phyloP scores from a whole-genome alignment of 352 stramenopile species.

The Phytophthora ramorum region DNA sequence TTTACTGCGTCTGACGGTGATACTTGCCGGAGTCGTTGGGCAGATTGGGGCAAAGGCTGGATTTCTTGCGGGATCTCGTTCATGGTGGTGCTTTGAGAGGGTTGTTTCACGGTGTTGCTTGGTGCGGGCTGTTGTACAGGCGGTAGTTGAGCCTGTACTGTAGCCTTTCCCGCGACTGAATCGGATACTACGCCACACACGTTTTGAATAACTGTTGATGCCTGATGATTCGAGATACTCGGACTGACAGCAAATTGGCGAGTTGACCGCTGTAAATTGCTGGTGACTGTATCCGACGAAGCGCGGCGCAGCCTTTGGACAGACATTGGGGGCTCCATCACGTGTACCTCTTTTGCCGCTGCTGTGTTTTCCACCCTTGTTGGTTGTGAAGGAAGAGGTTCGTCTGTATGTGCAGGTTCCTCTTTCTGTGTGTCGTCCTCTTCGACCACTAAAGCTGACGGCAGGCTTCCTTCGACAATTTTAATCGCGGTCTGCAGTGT shows the following conservation, averaged over 20 bases:
- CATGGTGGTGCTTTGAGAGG: too few species aligned
- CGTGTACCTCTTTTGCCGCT: neutral
- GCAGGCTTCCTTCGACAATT: slow-evolving; percentile 35
- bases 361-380: neutral
- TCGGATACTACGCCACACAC: slow-evolving; percentile 3
- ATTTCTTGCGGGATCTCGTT: neutral
- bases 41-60: neutral
- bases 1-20: slow-evolving; percentile 1
- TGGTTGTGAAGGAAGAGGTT: neutral
- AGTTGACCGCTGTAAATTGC: neutral
- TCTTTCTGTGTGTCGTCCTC: slow-evolving; percentile 9
- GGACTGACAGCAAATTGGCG: neutral
- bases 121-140: neutral
- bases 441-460: slow-evolving; percentile 12
- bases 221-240: neutral
- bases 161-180: neutral
- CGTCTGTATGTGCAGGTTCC: neutral
- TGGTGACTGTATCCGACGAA: slow-evolving; percentile 8
- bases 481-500: slow-evolving; percentile 39
- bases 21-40: neutral
- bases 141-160: neutral
- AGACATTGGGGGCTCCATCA: neutral
- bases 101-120: neutral
- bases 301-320: neutral
- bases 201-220: slow-evolving; percentile 1